Evolutionary conservation across 495 filamentous ascomycete species (phyloP), one percentile per base, ranked within the genome.

Genomic region (Podospora appendiculata): DNA sequence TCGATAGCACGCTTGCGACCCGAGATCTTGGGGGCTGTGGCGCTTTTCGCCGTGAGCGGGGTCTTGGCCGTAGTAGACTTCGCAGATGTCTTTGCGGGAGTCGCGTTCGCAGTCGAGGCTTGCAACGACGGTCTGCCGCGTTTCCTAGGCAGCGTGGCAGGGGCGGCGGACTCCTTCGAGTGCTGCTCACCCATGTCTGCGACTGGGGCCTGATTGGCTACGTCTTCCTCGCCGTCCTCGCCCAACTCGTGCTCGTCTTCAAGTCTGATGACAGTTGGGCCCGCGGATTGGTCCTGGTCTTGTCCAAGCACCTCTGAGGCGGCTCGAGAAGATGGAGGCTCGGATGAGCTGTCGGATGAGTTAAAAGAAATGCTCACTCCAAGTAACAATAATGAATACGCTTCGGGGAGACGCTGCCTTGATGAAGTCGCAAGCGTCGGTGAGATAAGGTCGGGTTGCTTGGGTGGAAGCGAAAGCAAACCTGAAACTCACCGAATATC

Each of bases 1-100:
- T 45, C 50, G n/a, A 55, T 47, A 56, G 59, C 58, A 33, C 62
- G 58, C 58, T 64, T 65, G 41, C 58, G 48, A 50, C 51, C 48
- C 2, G 53, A 39, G 50, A 53, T 61, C 47, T 59, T 58, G 3
- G 52, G 52, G 2, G 48, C 42, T 4, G 38, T 45, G 7, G 53
- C 40, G n/a, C 55, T 58, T 51, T 60, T 65, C 10, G 51, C 48
- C 12, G 56, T 57, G 12, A 46, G 49, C 0, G 63, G 54, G 3
- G 59, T 63, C 41, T 50, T 58, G 12, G 43, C 25, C 45, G 35
- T 38, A 32, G 45, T 9, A 13, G 48, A 14, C 43, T 44, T 44
- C 16, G 41, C 6, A 5, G 16, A 38, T 0, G 58, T 41, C 49
- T 54, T 53, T 32, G 55, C 57, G 9, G 60, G 57, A 0, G 55